Conservation (phyloP, 805 yeast species). For the Wickerhamiella lipophila region DNA sequence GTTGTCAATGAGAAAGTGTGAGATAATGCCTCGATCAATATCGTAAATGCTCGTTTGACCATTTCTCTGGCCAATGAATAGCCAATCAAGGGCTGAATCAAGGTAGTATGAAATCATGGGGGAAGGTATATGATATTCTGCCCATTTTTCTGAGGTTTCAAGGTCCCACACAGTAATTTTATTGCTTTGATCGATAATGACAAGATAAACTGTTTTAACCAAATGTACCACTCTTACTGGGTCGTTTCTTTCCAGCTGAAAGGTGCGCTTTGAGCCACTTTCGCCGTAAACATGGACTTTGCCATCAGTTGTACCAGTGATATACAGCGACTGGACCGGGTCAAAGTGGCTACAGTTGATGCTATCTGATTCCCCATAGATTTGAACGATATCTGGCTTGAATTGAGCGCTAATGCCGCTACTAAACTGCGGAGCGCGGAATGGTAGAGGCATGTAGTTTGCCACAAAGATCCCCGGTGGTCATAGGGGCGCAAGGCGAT, state of each 20-base stretch:
- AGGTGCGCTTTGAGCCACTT: conserved; percentile 57
- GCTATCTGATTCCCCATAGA: conserved; percentile 52
- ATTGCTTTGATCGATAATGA: conserved; percentile 52
- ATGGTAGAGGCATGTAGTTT: conserved; percentile 5
- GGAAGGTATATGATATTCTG: conserved; percentile 50
- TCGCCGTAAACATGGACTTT: conserved; percentile 74
- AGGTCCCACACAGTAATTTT: conserved; percentile 59
- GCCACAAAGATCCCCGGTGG: neutral
- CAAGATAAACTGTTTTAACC: conserved; percentile 69
- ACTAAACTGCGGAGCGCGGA: conserved; percentile 17
- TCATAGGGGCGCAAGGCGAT: neutral
- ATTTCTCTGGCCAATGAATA: conserved; percentile 63
- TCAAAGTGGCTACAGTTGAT: conserved; percentile 64
- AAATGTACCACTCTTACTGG: conserved; percentile 45
- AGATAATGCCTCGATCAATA: conserved; percentile 58
- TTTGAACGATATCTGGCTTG: conserved; percentile 25
- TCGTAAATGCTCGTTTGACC: conserved; percentile 66
- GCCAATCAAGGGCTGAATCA: conserved; percentile 85
- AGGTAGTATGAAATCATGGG: conserved; percentile 54
- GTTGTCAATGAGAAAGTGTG: conserved; percentile 57
- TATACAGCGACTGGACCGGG: conserved; percentile 77
- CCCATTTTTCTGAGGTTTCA: conserved; percentile 46
- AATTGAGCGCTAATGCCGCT: conserved; percentile 22
- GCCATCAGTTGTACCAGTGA: conserved; percentile 60
- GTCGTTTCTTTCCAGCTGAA: conserved; percentile 39